A percentile compares a stretch with the other conserved stretches of the same genome.
Evolutionary conservation across 176 grass and related monocot genomes (phyloP).

Genomic region (Eragrostis nindensis): DNA sequence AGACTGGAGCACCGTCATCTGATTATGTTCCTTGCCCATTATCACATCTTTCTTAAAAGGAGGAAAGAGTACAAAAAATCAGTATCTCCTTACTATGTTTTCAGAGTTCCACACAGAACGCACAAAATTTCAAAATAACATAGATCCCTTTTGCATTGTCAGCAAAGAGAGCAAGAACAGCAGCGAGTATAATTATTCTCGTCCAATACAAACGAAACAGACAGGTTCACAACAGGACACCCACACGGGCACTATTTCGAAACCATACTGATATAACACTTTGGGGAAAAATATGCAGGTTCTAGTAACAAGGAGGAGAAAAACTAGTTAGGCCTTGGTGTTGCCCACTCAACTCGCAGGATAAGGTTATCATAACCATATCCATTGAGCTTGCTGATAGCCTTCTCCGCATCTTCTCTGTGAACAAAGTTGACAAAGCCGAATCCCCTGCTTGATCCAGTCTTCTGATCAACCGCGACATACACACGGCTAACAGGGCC

Average conservation of each 20-base stretch:
- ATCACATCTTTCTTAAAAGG: not conserved
- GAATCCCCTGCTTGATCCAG: slow-evolving; percentile 69
- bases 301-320: not conserved
- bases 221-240: slow-evolving; percentile 7
- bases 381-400: slow-evolving; percentile 89
- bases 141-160: not conserved
- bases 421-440: slow-evolving; percentile 84
- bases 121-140: not conserved
- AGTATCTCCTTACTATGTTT: too few species aligned
- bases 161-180: not conserved
- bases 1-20: too few species aligned
- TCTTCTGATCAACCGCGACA: slow-evolving; percentile 79
- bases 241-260: not conserved
- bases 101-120: not conserved
- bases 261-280: not conserved
- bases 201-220: slow-evolving; percentile 13
- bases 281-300: not conserved
- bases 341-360: slow-evolving; percentile 83
- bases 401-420: slow-evolving; percentile 78
- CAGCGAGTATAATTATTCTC: slow-evolving; percentile 30
- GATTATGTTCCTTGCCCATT: not conserved
- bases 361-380: slow-evolving; percentile 96
- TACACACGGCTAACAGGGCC: slow-evolving; percentile 84
- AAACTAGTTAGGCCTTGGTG: slow-evolving; percentile 72
- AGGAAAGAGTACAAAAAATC: too few species aligned